Conservation (phyloP, 768 basidiomycete genomes). For the Phlebiopsis flavidoalba region DNA sequence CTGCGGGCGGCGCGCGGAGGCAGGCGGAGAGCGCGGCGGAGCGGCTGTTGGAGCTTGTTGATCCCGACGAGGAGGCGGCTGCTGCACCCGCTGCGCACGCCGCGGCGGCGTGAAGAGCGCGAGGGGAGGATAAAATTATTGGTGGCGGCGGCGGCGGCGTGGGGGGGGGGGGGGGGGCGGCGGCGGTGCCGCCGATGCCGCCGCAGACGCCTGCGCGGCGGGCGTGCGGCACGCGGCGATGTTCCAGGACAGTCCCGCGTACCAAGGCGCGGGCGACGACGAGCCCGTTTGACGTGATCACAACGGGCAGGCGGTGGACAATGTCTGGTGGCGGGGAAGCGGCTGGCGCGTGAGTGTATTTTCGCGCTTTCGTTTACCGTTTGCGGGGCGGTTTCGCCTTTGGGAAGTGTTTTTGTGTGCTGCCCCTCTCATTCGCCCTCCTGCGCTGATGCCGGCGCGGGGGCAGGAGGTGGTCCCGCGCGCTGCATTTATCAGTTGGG, state of each 20-base stretch:
- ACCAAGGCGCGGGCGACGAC: slow-evolving; percentile 39
- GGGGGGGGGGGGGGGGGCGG: slow-evolving; percentile 19
- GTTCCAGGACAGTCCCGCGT: slow-evolving; percentile 78
- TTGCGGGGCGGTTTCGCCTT: neutral
- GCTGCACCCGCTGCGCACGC: slow-evolving; percentile 10
- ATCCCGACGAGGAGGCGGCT: slow-evolving; percentile 59
- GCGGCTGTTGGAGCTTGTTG: slow-evolving; percentile 79
- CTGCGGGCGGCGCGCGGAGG: slow-evolving; percentile 80
- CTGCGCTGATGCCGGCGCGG: neutral
- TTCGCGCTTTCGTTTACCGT: neutral
- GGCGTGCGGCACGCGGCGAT: slow-evolving; percentile 72
- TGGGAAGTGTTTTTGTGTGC: too few species aligned
- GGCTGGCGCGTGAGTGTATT: slow-evolving; percentile 55
- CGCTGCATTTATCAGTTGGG: neutral
- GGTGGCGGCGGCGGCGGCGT: slow-evolving; percentile 20
- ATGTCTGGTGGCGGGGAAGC: slow-evolving; percentile 84
- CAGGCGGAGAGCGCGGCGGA: slow-evolving; percentile 94
- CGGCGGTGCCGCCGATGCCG: slow-evolving; percentile 12
- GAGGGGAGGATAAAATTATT: slow-evolving; percentile 36
- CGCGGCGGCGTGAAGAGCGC: neutral
- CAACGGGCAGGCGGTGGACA: slow-evolving; percentile 64
- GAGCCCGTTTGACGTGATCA: slow-evolving; percentile 65
- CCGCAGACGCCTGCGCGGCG: slow-evolving; percentile 59
- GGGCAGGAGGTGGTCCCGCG: neutral
- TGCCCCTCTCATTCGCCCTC: neutral